Evolutionary conservation across 2,329 filamentous ascomycete genomes (phyloP).

Genomic region (Macrophomina tecta): DNA sequence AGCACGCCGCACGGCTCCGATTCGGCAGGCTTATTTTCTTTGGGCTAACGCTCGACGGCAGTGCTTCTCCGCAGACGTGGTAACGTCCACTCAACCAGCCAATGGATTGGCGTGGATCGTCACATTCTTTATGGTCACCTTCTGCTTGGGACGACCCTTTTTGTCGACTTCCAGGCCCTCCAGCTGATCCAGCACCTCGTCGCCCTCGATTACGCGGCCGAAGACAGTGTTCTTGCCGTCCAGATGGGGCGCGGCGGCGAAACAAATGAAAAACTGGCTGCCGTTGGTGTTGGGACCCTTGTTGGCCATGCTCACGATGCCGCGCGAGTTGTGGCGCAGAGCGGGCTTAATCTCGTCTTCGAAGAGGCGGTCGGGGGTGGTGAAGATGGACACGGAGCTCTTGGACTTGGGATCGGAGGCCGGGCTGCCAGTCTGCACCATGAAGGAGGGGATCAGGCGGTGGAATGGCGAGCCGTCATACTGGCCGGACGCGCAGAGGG

Average conservation of each 20-base stretch:
- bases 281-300: conserved; percentile 76
- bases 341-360: conserved; percentile 81
- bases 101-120: conserved; percentile 82
- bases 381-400: conserved; percentile 74
- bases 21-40: not conserved
- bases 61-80: not conserved
- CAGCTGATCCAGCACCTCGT: conserved; percentile 70
- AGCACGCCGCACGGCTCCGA: not conserved
- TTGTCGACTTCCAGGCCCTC: conserved; percentile 76
- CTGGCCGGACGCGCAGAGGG: conserved; percentile 79
- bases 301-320: conserved; percentile 79
- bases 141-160: conserved; percentile 75
- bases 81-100: conserved; percentile 56
- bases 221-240: conserved; percentile 87
- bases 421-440: conserved; percentile 74
- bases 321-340: conserved; percentile 70
- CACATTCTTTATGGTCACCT: conserved; percentile 69
- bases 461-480: conserved; percentile 80
- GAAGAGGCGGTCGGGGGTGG: conserved; percentile 60
- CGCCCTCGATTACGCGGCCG: conserved; percentile 67
- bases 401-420: conserved; percentile 61
- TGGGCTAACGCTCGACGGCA: not conserved
- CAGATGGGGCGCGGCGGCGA: conserved; percentile 78
- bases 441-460: conserved; percentile 80
- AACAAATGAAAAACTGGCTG: conserved; percentile 81